Conservation (phyloP, 257 asterid species). For the Handroanthus guayacan region DNA sequence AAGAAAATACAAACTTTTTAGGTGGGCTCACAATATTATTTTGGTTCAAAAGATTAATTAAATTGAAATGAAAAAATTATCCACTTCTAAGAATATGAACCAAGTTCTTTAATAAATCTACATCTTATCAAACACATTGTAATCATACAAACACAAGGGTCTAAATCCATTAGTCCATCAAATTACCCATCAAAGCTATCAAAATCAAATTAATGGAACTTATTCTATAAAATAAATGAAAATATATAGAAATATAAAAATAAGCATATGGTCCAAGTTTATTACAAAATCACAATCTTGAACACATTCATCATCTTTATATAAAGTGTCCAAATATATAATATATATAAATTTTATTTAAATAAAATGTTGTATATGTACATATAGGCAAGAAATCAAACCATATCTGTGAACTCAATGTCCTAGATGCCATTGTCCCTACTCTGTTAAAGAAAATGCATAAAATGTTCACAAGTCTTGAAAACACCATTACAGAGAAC, state of each 20-base stretch:
- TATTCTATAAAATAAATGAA: neutral
- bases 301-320: neutral
- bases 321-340: neutral
- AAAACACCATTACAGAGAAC: conserved; percentile 9
- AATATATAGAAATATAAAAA: neutral
- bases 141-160: neutral
- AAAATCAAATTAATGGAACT: conserved; percentile 15
- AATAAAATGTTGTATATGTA: neutral
- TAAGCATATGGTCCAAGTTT: neutral
- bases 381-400: conserved; percentile 31
- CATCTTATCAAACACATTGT: conserved; percentile 8
- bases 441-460: conserved; percentile 25
- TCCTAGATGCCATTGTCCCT: conserved; percentile 34
- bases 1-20: too few species aligned
- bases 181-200: conserved; percentile 25
- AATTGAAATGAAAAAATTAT: neutral
- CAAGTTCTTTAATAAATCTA: conserved; percentile 25
- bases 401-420: conserved; percentile 27
- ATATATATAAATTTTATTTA: neutral
- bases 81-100: neutral
- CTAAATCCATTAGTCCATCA: conserved; percentile 15
- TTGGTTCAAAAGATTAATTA: neutral
- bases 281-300: neutral
- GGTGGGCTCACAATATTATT: too few species aligned
- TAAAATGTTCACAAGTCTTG: conserved; percentile 9